Evolutionary conservation across 2,329 filamentous ascomycete genomes (phyloP).

Genomic region (Penicillium sp.): DNA sequence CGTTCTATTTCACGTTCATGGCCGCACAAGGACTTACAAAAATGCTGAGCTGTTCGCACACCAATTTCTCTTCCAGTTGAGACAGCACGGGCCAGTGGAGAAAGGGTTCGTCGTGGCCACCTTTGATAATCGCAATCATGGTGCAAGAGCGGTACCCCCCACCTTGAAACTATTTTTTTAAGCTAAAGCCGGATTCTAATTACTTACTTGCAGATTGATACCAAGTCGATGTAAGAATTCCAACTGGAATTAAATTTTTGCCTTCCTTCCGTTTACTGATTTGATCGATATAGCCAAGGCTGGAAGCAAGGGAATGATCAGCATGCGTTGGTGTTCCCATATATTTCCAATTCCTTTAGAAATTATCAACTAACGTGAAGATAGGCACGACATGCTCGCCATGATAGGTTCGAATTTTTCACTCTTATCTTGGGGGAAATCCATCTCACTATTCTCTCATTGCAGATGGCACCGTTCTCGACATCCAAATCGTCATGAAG

Average conservation of each 20-base stretch:
- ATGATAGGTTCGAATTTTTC: neutral
- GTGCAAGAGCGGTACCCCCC: conserved; percentile 1
- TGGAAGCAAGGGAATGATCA: conserved; percentile 3
- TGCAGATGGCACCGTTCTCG: neutral
- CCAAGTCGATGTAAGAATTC: neutral
- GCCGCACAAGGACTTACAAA: neutral
- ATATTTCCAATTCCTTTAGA: no score
- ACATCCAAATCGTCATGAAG: conserved; percentile 1
- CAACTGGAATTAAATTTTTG: neutral
- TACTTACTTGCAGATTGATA: neutral
- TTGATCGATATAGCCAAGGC: neutral
- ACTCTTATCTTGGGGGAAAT: neutral
- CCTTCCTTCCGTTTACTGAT: neutral
- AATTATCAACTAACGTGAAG: neutral
- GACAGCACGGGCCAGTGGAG: neutral
- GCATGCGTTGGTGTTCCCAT: neutral
- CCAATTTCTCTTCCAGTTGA: neutral
- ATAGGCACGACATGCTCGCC: conserved; percentile 1
- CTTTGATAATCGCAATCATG: conserved; percentile 3
- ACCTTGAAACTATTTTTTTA: no score
- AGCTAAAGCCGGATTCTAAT: neutral
- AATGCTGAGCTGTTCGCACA: neutral
- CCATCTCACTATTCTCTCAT: neutral
- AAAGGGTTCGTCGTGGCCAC: conserved; percentile 1
- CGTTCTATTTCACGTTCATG: conserved; percentile 1